Evolutionary conservation across 208 protist species (phyloP), one percentile per base, ranked within the genome.

Genomic region (Wallacemonas sp.): DNA sequence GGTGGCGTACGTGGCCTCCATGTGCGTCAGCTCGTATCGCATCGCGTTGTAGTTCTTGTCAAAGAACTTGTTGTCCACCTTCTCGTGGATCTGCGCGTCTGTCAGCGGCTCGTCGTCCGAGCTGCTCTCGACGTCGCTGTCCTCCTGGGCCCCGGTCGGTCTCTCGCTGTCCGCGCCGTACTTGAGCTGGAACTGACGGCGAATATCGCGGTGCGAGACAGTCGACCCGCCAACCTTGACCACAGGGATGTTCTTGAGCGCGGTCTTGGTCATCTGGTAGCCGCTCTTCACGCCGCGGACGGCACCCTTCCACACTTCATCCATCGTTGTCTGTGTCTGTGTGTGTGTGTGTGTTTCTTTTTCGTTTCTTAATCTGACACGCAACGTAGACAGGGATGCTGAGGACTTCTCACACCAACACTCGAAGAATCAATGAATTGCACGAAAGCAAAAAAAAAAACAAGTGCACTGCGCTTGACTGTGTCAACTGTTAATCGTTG

Each of bases 61-160:
- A 48, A 95, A 95, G 72, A 79, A 95, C 77, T 95, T 95, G 34
- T 81, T 83, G 61, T 93, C 86, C 21, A 95, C 87, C 26, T 66
- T 75, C 69, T 90, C 80, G 27, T 92, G 84, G 38, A 95, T 72
- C 75, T 95, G 86, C 72, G 81, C 82, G 62, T 95, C 90, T 2
- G 86, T 92, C 39, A 93, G 52, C 36, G 84, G 54, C 78, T 88
- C 87, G 54, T 85, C 85, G 43, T 92, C 85, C 58, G 70, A 78
- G 73, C 77, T 81, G 46, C 44, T 67, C 64, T 88, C 87, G 38
- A 77, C 70, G 26, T 88, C 80, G 43, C 70, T 85, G 43, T 19
- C 34, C 19, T 48, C 70, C 47, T 79, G 78, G 21, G 77, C 74
- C 23, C 72, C 62, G 19, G 71, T 36, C 55, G 69, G 23, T 47